Base-by-base conservation (phyloP, 345 rosid species). In the Sonneratia caseolaris region DNA sequence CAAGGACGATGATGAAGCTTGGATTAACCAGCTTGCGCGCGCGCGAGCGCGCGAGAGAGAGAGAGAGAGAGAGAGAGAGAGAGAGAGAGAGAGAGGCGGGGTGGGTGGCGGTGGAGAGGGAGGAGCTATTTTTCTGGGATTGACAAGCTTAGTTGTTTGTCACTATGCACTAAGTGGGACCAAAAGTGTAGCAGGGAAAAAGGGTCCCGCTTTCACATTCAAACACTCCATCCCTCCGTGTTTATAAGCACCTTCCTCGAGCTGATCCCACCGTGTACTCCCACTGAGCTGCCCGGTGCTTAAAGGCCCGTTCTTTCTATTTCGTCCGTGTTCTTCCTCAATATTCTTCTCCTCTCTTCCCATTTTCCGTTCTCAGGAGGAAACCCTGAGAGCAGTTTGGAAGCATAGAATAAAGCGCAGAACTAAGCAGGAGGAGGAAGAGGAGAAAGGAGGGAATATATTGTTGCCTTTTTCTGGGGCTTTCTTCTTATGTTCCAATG, bases 161-260 rank as follows among this genome's bases (percentile, higher is more conserved):
- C 24, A 5, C 38, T 66, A 40, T 8, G 15, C 47, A 27, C 32
- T 27, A 2, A 47, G 70, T 48, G 32, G 35, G 70, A 45, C 55
- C 49, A 16, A 45, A 43, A 43, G 36, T 3, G 1, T 6, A n/a
- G 56, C 19, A 47, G 51, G 55, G 4, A 27, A 27, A n/a, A 68
- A 68, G 27, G 70, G 55, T 48, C 70, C 70, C 53, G 55, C 70
- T 68, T 68, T 68, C 70, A 9, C 70, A 42, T 43, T 68, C 70
- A 68, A 68, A 68, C 18, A 55, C 70, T 68, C 53, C 55, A 45
- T 68, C 9, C 55, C 14, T 68, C 19, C n/a, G 56, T 24, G 56
- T 68, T 68, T 68, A 68, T 68, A 68, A 68, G 55, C 55, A 43
- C 36, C 53, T 68, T 62, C 66, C 37, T 24, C 27, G 37, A 35